A percentile compares a stretch with the other conserved stretches of the same genome.
Conservation (phyloP, 768 basidiomycete genomes). For the Russula vinacea region DNA sequence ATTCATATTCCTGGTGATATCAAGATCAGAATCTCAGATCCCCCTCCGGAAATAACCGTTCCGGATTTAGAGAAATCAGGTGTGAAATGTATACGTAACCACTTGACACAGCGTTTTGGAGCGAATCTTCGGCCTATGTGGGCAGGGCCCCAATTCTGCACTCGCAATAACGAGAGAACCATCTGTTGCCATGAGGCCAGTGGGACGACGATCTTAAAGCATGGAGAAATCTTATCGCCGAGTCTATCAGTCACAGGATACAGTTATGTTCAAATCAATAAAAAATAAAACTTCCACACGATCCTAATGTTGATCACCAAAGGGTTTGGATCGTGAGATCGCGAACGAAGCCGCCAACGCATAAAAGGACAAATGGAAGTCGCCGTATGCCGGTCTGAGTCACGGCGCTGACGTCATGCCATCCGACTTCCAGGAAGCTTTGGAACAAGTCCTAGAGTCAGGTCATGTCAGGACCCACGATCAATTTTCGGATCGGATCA, state of each 20-base stretch:
- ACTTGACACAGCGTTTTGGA: conserved; percentile 18
- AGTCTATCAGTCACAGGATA: conserved; percentile 15
- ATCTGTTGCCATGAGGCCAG: neutral
- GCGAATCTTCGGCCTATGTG: conserved; percentile 23
- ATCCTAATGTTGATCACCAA: conserved; percentile 8
- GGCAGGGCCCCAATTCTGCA: neutral
- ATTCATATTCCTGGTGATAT: conserved; percentile 23
- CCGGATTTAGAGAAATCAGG: conserved; percentile 19
- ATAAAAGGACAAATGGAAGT: conserved; percentile 29
- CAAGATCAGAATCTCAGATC: conserved; percentile 25
- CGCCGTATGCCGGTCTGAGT: conserved; percentile 18
- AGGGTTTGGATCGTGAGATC: conserved; percentile 13
- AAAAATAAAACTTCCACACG: conserved; percentile 11
- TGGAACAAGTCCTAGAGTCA: conserved; percentile 12
- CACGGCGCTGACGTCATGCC: conserved; percentile 28
- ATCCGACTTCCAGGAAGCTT: conserved; percentile 22
- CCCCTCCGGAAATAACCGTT: conserved; percentile 22
- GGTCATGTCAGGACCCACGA: conserved; percentile 26
- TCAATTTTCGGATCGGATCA: conserved; percentile 30
- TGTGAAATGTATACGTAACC: conserved; percentile 25
- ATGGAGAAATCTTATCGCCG: conserved; percentile 15
- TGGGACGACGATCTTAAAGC: conserved; percentile 7
- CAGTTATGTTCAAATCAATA: conserved; percentile 1
- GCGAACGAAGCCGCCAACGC: conserved; percentile 16
- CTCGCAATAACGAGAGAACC: conserved; percentile 1